Evolutionary conservation across 257 asterid genomes (phyloP).

Genomic region (Primulina eburnea): DNA sequence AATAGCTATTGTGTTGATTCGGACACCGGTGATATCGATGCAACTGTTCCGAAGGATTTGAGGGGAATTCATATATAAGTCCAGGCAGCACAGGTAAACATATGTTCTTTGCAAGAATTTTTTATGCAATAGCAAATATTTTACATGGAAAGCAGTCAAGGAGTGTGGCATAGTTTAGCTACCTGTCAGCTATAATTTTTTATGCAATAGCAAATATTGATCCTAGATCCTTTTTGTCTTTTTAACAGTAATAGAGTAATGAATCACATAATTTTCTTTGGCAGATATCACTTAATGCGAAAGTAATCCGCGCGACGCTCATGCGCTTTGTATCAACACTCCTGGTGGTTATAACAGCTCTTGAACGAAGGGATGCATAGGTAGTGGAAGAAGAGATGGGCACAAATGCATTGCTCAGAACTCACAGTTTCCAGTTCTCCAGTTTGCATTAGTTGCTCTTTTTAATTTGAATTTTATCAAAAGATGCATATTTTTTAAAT

Average conservation of each 20-base stretch:
- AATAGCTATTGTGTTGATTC: conserved; percentile 48
- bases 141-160: too few relatives aligned
- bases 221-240: background rate
- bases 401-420: conserved; percentile 40
- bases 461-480: background rate
- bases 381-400: conserved; percentile 42
- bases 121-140: too few relatives aligned
- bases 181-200: too few relatives aligned
- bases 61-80: conserved; percentile 55
- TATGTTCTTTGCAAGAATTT: background rate
- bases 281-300: conserved; percentile 53
- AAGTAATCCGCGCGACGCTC: conserved; percentile 37
- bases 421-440: conserved; percentile 40
- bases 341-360: conserved; percentile 41
- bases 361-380: conserved; percentile 44
- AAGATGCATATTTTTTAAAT: background rate
- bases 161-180: too few relatives aligned
- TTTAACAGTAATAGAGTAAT: background rate
- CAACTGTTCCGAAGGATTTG: conserved; percentile 45
- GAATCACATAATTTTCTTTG: background rate
- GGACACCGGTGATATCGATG: conserved; percentile 48
- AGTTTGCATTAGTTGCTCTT: conserved; percentile 43
- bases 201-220: too few relatives aligned
- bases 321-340: conserved; percentile 39
- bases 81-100: conserved; percentile 51